Percentiles rank a stretch among this genome's conserved stretches.
Conservation (phyloP, 1,284 basidiomycete genomes). For the Pseudozyma tsukubaensis region DNA sequence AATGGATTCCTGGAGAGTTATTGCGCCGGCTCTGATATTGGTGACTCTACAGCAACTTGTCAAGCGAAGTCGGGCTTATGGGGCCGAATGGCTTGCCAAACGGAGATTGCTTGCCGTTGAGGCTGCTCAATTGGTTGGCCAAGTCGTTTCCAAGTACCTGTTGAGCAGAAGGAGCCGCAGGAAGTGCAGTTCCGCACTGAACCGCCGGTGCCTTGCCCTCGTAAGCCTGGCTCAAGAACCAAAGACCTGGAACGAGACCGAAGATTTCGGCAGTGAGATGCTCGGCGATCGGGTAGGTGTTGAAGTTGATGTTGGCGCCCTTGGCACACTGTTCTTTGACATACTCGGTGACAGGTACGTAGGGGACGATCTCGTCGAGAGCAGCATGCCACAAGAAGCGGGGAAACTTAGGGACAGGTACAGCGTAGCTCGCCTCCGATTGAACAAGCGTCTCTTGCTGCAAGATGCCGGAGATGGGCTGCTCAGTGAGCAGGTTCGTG, state of each 20-base stretch:
- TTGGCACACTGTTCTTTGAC: conserved; percentile 58
- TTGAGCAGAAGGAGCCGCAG: conserved; percentile 13
- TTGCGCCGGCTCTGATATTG: too few species aligned
- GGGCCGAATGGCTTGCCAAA: conserved; percentile 19
- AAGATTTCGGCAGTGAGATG: conserved; percentile 48
- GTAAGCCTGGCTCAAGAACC: conserved; percentile 42
- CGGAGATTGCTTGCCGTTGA: conserved; percentile 17
- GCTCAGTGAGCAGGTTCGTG: conserved; percentile 38
- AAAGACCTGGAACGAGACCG: conserved; percentile 34
- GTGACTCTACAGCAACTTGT: too few species aligned
- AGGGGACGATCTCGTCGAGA: conserved; percentile 63
- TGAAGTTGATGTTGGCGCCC: conserved; percentile 59
- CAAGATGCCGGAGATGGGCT: conserved; percentile 27
- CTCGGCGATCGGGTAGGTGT: conserved; percentile 39
- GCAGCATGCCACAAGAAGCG: conserved; percentile 59
- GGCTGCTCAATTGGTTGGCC: conserved; percentile 20
- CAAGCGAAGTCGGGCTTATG: not conserved
- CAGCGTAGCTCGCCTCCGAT: conserved; percentile 21
- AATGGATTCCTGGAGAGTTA: too few species aligned
- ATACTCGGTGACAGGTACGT: conserved; percentile 40
- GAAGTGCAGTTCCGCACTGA: conserved; percentile 27
- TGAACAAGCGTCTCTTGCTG: conserved; percentile 46
- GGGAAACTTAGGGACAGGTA: conserved; percentile 56
- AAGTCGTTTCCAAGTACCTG: conserved; percentile 31
- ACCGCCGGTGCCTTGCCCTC: conserved; percentile 36